phyloP scores from a whole-genome alignment of 2,329 filamentous ascomycete genomes.

The Rugonectria rugulosa region DNA sequence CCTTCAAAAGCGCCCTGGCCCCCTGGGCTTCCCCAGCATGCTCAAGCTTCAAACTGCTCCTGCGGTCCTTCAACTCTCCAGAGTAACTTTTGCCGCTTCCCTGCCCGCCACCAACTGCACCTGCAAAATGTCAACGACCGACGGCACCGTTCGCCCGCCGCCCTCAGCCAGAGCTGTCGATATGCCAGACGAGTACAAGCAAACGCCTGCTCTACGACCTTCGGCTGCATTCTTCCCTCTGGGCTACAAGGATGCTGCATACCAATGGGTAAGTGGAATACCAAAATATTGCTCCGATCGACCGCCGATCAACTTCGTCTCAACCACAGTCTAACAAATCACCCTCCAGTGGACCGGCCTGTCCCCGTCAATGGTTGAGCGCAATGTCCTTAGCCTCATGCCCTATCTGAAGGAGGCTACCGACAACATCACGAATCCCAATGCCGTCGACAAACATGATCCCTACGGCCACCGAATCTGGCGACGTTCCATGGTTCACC shows the following conservation, averaged over 20 bases:
- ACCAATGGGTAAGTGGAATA: slow-evolving; percentile 82
- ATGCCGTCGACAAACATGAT: slow-evolving; percentile 63
- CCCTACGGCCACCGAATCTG: slow-evolving; percentile 87
- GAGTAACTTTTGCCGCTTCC: slow-evolving; percentile 46
- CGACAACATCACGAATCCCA: slow-evolving; percentile 64
- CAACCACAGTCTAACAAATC: slow-evolving; percentile 13
- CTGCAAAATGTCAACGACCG: slow-evolving; percentile 45
- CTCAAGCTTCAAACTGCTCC: slow-evolving; percentile 52
- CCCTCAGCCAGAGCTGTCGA: slow-evolving; percentile 32
- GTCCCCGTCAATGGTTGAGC: slow-evolving; percentile 85
- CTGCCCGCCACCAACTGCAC: slow-evolving; percentile 31
- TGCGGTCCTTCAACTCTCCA: slow-evolving; percentile 51
- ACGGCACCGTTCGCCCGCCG: slow-evolving; percentile 38
- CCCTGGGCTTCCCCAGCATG: slow-evolving; percentile 48
- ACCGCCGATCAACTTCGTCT: not conserved
- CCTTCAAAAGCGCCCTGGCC: slow-evolving; percentile 32
- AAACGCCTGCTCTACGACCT: slow-evolving; percentile 39
- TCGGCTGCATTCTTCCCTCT: slow-evolving; percentile 74
- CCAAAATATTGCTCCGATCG: not conserved
- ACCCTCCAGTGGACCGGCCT: slow-evolving; percentile 79
- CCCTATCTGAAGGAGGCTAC: slow-evolving; percentile 82
- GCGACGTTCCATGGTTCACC: slow-evolving; percentile 82
- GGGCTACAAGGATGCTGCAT: slow-evolving; percentile 89
- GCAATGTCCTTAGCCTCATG: slow-evolving; percentile 84
- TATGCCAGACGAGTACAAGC: slow-evolving; percentile 33